phyloP scores from a whole-genome alignment of 2,329 filamentous ascomycete genomes.

The Colletotrichum incanum region DNA sequence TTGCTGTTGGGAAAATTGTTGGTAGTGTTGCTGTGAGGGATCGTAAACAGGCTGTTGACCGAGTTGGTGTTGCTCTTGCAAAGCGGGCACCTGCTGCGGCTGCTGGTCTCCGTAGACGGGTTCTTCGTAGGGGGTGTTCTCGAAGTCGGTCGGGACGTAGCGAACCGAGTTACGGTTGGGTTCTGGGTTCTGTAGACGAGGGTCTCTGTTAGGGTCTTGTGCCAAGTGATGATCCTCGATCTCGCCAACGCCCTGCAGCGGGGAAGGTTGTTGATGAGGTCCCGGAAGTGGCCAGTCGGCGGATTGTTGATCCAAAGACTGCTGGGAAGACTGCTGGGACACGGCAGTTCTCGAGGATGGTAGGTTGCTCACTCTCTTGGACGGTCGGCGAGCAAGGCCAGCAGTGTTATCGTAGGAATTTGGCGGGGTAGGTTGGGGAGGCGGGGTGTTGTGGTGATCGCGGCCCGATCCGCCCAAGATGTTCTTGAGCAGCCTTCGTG shows the following conservation, averaged over 20 bases:
- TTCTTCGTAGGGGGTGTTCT: conserved; percentile 64
- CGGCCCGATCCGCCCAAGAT: conserved; percentile 63
- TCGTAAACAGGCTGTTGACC: conserved; percentile 59
- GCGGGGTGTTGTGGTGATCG: conserved; percentile 47
- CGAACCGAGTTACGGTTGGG: conserved; percentile 62
- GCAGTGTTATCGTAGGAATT: conserved; percentile 65
- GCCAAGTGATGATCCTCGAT: conserved; percentile 53
- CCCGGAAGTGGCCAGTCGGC: conserved; percentile 53
- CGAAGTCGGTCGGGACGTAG: conserved; percentile 63
- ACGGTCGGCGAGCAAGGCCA: conserved; percentile 68
- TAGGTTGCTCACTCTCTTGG: conserved; percentile 70
- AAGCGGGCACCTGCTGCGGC: conserved; percentile 49
- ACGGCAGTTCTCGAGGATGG: conserved; percentile 61
- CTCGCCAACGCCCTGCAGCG: conserved; percentile 62
- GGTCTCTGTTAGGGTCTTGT: conserved; percentile 58
- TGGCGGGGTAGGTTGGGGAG: conserved; percentile 46
- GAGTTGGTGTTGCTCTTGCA: conserved; percentile 54
- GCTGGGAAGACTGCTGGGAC: conserved; percentile 53
- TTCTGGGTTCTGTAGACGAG: conserved; percentile 58
- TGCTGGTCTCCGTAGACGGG: conserved; percentile 60
- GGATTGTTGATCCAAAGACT: conserved; percentile 54
- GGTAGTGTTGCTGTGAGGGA: conserved; percentile 56
- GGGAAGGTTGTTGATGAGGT: conserved; percentile 58
- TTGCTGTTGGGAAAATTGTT: conserved; percentile 46
- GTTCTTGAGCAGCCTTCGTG: conserved; percentile 69